Evolutionary conservation across 2,329 filamentous ascomycete genomes (phyloP), one percentile per base, ranked within the genome.

Genomic region (Cladosporium sp.): DNA sequence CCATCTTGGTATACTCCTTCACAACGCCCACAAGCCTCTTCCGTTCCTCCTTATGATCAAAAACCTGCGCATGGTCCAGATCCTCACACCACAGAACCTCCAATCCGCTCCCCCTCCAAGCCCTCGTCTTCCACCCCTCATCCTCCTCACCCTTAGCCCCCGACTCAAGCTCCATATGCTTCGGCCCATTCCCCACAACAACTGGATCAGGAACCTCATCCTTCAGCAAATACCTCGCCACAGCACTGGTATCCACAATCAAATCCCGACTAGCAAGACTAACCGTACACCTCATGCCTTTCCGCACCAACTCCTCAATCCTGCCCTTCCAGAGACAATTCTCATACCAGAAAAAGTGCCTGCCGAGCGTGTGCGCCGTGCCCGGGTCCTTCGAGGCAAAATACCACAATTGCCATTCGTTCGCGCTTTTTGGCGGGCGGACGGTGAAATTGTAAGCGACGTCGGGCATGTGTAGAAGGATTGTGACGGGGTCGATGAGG

Each of bases 251-350:
- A 65, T 88, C 78, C 4, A 88, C 83, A 61, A 90, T 88, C 45
- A 88, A 69, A 71, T 89, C 87, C 54, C 77, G 74, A 8, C 80
- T 83, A 6, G 81, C 77, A 22, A 89, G 73, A 57, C 76, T 80
- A 0, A 88, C 83, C 0, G 82, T 84, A 10, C 85, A 79, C 17
- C 71, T 61, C 47, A 74, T 70, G 10, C 63, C 59, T 19, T 62
- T 56, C 9, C 61, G 60, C 52, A 71, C 59, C 32, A 71, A 64
- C 15, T 70, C 68, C 32, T 79, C 61, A 45, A 89, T 69, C 60
- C 88, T 84, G 48, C 89, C 83, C 63, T 83, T 84, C 87, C 87
- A 90, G 7, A 88, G 72, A 37, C 88, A 83, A 61, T 87, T 89
- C 63, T 89, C 80, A 24, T 78, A 78, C 88, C 87, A 90, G 71